phyloP scores from a whole-genome alignment of 1,139 yeast species.

The Suhomyces bokatorum region DNA sequence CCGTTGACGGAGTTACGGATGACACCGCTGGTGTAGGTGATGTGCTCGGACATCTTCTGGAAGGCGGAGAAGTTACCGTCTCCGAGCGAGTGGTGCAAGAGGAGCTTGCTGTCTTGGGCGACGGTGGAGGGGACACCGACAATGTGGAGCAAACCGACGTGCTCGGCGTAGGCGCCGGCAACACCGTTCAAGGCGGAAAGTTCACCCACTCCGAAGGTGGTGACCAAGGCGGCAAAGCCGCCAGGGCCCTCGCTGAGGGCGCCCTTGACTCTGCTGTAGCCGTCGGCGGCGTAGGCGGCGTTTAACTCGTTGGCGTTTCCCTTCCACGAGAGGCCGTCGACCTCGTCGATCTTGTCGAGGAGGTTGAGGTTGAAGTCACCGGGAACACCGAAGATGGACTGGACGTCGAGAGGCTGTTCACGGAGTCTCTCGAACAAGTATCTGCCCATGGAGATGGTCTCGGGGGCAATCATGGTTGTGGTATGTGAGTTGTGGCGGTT shows the following conservation, averaged over 20 bases:
- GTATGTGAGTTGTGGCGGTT: not conserved
- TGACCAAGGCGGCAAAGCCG: conserved; percentile 55
- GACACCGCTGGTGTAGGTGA: conserved; percentile 64
- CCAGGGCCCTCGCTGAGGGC: conserved; percentile 43
- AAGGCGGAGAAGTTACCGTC: conserved; percentile 48
- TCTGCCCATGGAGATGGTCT: conserved; percentile 42
- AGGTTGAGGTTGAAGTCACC: conserved; percentile 72
- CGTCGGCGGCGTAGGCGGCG: conserved; percentile 73
- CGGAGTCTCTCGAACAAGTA: conserved; percentile 44
- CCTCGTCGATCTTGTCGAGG: conserved; percentile 64
- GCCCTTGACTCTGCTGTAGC: conserved; percentile 65
- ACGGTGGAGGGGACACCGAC: conserved; percentile 50
- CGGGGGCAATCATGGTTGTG: conserved; percentile 11
- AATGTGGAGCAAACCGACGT: conserved; percentile 55
- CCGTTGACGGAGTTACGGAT: conserved; percentile 63
- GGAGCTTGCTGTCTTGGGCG: conserved; percentile 36
- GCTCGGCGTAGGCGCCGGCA: conserved; percentile 62
- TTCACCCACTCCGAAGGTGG: conserved; percentile 73
- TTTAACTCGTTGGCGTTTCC: conserved; percentile 74
- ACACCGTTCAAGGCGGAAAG: conserved; percentile 57
- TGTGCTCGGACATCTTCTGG: conserved; percentile 57
- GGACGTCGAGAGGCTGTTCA: conserved; percentile 35
- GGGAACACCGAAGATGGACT: conserved; percentile 44
- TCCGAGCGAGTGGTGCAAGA: conserved; percentile 47
- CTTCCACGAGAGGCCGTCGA: conserved; percentile 54